Evolutionary conservation across 148 eudicot species (phyloP), one percentile per base, ranked within the genome.

Genomic region (Selenicereus undatus): DNA sequence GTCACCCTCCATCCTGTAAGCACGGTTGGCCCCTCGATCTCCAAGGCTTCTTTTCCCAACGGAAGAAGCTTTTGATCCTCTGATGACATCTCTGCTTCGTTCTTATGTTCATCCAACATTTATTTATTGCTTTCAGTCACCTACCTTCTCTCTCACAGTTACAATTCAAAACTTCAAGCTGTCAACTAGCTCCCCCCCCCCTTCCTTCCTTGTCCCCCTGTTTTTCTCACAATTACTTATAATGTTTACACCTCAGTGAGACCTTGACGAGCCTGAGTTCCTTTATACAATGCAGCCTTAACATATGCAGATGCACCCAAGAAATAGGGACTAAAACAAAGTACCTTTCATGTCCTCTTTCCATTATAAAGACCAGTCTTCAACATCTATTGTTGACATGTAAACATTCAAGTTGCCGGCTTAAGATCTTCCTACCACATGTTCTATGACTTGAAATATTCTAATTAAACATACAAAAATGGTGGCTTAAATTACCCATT

Each of bases 51-150:
- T 70, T 73, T 50, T 42, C 36, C 58, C 17, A 73, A 30, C 35
- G 75, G 70, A 60, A 84, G 62, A 78, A 77, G 74, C 79, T 62
- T 76, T 54, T 56, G 79, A 27, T 74, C 73, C 50, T 83, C 76
- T 14, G 51, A 58, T 52, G 54, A 65, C 65, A 27, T 17, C 81
- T 39, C 83, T 62, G 54, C 65, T 43, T 48, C 76, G 18, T 74
- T 77, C 24, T 72, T 52, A 71, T 1, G 32, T 54, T 81, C 77
- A 51, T 42, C 74, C 36, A 27, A 36, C 71, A 75, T 50, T 54
- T 39, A 11, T 42, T 36, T 51, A 73, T 20, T 81, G 27, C 58
- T 71, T 26, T 11, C 11, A 62, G 39, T 36, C 45, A 71, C 30
- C 18, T 71, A n/a, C 18, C 52, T 36, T 54, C 29, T 69, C 32